Conservation (phyloP, 768 basidiomycete species). For the Leccinum disarticulatum region DNA sequence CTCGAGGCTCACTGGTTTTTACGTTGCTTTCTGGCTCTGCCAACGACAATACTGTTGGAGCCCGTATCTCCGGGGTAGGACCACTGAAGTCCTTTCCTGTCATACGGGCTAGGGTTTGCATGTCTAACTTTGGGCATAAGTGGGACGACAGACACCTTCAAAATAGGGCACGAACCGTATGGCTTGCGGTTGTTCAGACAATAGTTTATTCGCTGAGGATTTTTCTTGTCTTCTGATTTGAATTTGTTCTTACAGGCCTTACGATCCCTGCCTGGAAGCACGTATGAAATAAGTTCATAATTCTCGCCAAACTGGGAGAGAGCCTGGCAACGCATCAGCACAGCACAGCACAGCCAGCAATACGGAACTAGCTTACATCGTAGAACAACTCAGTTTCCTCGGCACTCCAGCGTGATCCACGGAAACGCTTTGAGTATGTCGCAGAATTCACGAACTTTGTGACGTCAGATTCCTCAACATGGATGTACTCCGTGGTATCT, state of each 20-base stretch:
- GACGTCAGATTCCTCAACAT: conserved; percentile 79
- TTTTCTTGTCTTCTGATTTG: conserved; percentile 83
- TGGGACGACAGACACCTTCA: background rate
- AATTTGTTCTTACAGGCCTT: conserved; percentile 94
- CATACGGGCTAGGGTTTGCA: conserved; percentile 70
- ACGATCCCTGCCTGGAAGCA: conserved; percentile 81
- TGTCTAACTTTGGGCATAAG: conserved; percentile 45
- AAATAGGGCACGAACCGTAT: conserved; percentile 53
- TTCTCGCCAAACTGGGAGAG: conserved; percentile 88
- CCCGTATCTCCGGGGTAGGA: conserved; percentile 67
- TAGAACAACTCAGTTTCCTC: conserved; percentile 90
- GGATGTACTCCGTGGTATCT: conserved; percentile 71
- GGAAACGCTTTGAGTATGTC: conserved; percentile 75
- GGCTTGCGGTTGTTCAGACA: conserved; percentile 75
- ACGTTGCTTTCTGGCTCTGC: conserved; percentile 21
- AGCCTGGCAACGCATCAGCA: conserved; percentile 51
- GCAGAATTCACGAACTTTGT: conserved; percentile 84
- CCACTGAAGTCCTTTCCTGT: conserved; percentile 87
- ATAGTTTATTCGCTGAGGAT: conserved; percentile 70
- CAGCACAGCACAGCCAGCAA: conserved; percentile 1
- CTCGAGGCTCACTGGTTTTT: background rate
- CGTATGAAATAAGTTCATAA: conserved; percentile 86
- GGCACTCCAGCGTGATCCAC: conserved; percentile 86
- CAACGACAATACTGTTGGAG: conserved; percentile 37
- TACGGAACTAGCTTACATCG: conserved; percentile 50